Evolutionary conservation across 257 asterid genomes (phyloP).

Genomic region (Plantago major): DNA sequence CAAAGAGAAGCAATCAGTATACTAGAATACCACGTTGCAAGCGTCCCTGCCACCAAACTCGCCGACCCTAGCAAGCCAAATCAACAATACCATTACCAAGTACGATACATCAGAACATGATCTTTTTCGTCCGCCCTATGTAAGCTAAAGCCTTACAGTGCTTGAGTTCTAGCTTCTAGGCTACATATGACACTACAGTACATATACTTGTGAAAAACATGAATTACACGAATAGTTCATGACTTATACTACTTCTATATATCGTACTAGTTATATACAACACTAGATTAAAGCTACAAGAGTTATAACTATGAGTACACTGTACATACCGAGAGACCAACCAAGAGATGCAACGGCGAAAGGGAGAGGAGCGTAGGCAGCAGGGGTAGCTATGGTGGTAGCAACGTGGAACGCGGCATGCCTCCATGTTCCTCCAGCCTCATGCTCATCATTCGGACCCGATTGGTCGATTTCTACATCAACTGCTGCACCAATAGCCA

Average conservation of each 20-base stretch:
- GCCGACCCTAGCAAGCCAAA: conserved; percentile 28
- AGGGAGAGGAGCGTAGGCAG: conserved; percentile 69
- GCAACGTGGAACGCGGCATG: conserved; percentile 70
- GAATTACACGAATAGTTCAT: too few species aligned
- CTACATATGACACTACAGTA: too few species aligned
- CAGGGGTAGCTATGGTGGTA: conserved; percentile 71
- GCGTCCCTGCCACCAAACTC: conserved; percentile 47
- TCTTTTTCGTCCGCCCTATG: too few species aligned
- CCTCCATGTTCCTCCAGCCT: conserved; percentile 44
- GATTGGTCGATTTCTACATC: conserved; percentile 1
- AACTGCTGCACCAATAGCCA: not conserved
- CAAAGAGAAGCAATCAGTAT: conserved; percentile 53
- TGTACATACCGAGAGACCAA: conserved; percentile 44
- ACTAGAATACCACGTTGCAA: conserved; percentile 60
- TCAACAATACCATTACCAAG: not conserved
- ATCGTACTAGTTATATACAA: too few species aligned
- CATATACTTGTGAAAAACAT: too few species aligned
- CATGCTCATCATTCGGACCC: conserved; percentile 11
- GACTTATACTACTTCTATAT: too few species aligned
- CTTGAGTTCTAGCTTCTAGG: too few species aligned
- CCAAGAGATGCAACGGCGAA: conserved; percentile 67
- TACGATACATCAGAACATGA: too few species aligned
- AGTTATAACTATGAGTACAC: too few species aligned
- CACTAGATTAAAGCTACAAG: too few species aligned
- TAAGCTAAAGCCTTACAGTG: too few species aligned